Percentiles rank a stretch among this genome's conserved stretches.
Evolutionary conservation across 257 asterid genomes (phyloP).

Genomic region (Solanum pimpinellifolium): DNA sequence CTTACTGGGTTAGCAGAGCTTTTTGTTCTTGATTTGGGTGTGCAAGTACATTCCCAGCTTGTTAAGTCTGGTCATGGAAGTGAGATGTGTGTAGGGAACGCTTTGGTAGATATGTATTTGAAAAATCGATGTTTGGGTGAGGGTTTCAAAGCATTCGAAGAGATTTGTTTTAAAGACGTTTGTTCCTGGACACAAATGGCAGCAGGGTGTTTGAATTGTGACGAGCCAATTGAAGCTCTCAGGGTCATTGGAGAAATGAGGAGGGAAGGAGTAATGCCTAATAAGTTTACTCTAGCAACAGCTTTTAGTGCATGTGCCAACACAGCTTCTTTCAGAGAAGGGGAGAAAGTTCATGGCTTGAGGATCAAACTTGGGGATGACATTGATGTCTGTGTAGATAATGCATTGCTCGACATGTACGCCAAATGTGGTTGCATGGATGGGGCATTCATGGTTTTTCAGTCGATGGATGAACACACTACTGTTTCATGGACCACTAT

Average conservation of each 20-base stretch:
- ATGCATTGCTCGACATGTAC: conserved; percentile 64
- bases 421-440: conserved; percentile 61
- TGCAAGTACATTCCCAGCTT: conserved; percentile 47
- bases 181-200: conserved; percentile 72
- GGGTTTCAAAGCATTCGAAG: conserved; percentile 53
- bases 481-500: conserved; percentile 77
- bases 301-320: conserved; percentile 57
- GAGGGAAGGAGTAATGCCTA: conserved; percentile 39
- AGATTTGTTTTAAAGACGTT: conserved; percentile 42
- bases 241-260: conserved; percentile 45
- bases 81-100: conserved; percentile 57
- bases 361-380: conserved; percentile 36
- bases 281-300: conserved; percentile 58
- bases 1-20: conserved; percentile 61
- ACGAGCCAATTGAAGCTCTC: conserved; percentile 45
- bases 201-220: conserved; percentile 46
- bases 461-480: conserved; percentile 38
- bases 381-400: conserved; percentile 51
- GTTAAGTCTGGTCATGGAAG: conserved; percentile 51
- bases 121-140: conserved; percentile 29
- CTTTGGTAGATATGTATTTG: conserved; percentile 63
- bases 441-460: conserved; percentile 35
- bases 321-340: conserved; percentile 46
- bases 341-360: conserved; percentile 41
- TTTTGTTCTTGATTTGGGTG: conserved; percentile 39